These are phyloP conservation scores for Clitopilus hobsonii DNA, from an alignment of 768 basidiomycete species.

Conservation along the genomic window DNA sequence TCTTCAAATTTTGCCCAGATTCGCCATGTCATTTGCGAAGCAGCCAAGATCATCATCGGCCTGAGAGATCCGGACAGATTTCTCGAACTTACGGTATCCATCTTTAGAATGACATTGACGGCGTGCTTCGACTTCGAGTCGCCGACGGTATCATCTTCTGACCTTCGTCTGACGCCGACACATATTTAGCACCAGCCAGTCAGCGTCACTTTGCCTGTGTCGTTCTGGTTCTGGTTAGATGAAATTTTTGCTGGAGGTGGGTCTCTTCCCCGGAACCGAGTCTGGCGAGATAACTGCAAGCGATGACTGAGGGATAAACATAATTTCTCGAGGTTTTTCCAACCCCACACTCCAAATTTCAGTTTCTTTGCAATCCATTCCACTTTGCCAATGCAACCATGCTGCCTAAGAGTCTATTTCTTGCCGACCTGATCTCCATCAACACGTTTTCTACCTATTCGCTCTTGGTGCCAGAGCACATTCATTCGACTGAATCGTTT, in stretches of 20 bases:
- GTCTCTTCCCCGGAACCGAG: background rate
- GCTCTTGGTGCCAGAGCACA: too few relatives aligned
- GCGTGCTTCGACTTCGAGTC: background rate
- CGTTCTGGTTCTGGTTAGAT: background rate
- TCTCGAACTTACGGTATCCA: background rate
- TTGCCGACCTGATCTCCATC: background rate
- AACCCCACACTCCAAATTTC: background rate
- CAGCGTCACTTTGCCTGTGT: background rate
- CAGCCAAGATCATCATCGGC: background rate
- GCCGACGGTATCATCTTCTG: background rate
- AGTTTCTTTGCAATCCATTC: background rate
- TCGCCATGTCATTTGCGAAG: background rate
- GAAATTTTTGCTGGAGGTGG: background rate
- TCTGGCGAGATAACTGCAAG: background rate
- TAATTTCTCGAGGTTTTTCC: background rate
- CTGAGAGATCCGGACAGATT: background rate
- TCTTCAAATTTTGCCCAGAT: background rate
- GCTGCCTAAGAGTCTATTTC: background rate
- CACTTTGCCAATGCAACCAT: background rate
- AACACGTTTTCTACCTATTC: background rate
- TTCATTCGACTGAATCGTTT: background rate
- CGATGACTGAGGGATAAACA: background rate
- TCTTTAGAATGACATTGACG: background rate
- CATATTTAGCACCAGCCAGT: background rate
- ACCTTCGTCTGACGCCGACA: too few relatives aligned